These are phyloP conservation scores for Aphanoascus verrucosus DNA, from an alignment of 2,329 filamentous ascomycete species.

Conservation along the genomic window DNA sequence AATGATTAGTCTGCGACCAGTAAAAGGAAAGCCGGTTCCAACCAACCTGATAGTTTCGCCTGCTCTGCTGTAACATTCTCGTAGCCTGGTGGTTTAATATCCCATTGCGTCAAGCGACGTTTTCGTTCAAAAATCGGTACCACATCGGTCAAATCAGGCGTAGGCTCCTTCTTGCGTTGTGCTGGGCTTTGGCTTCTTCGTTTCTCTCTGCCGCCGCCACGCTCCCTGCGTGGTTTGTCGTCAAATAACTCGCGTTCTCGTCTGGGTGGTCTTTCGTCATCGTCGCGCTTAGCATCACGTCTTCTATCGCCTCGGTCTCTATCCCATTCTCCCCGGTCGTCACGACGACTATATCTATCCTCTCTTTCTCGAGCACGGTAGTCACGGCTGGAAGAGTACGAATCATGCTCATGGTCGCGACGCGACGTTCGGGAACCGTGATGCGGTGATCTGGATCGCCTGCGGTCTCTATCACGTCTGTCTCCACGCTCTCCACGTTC, in stretches of 20 bases:
- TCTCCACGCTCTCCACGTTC: conserved; percentile 39
- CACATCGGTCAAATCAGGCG: conserved; percentile 82
- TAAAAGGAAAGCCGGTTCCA: not conserved
- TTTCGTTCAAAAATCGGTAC: conserved; percentile 74
- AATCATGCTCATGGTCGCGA: conserved; percentile 66
- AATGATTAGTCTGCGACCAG: not conserved
- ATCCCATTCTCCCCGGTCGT: conserved; percentile 69
- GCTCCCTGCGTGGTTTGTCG: conserved; percentile 43
- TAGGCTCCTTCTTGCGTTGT: conserved; percentile 85
- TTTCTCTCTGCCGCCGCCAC: conserved; percentile 39
- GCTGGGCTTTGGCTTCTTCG: conserved; percentile 70
- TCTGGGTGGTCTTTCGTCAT: conserved; percentile 50
- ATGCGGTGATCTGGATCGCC: conserved; percentile 79
- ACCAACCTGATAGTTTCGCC: conserved; percentile 72
- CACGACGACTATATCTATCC: conserved; percentile 69
- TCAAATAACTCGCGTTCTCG: conserved; percentile 54
- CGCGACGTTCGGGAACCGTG: conserved; percentile 56
- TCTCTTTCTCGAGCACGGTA: conserved; percentile 90
- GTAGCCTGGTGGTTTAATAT: conserved; percentile 96
- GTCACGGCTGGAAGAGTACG: conserved; percentile 85
- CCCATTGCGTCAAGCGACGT: conserved; percentile 94
- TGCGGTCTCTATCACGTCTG: conserved; percentile 47
- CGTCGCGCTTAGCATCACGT: conserved; percentile 54
- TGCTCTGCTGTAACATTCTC: conserved; percentile 98
- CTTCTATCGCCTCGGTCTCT: conserved; percentile 46